phyloP scores from a whole-genome alignment of 768 basidiomycete species.

The Collybia sordida region DNA sequence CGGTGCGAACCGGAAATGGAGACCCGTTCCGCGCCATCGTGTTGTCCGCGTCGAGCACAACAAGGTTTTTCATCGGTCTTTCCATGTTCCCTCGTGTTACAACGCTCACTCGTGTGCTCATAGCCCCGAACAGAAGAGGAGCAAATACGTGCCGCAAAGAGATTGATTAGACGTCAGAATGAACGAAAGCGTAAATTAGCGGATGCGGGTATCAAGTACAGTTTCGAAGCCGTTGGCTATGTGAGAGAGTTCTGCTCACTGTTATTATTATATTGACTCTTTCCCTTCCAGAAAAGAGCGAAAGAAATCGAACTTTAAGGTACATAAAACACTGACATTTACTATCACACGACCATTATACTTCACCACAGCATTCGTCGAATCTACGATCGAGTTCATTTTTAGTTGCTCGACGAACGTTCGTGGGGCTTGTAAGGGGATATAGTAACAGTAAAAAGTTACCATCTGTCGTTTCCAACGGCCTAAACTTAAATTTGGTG shows the following conservation, averaged over 20 bases:
- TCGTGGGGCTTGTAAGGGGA: too few relatives aligned
- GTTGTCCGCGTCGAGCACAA: constrained; percentile 76
- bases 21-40: constrained; percentile 69
- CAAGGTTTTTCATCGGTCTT: constrained; percentile 50
- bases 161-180: constrained; percentile 75
- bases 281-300: constrained; percentile 21
- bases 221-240: constrained; percentile 80
- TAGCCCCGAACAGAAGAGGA: constrained; percentile 76
- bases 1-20: constrained; percentile 94
- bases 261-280: neutral
- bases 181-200: constrained; percentile 77
- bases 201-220: constrained; percentile 83
- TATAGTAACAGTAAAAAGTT: too few relatives aligned
- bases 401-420: too few relatives aligned
- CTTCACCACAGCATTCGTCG: too few relatives aligned
- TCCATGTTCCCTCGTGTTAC: neutral
- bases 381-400: neutral
- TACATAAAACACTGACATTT: neutral
- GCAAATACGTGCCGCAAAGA: constrained; percentile 59
- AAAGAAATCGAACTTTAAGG: constrained; percentile 9
- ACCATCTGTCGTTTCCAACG: too few relatives aligned
- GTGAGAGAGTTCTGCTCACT: constrained; percentile 45
- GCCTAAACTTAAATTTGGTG: too few relatives aligned
- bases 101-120: neutral
- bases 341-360: neutral